phyloP scores from a whole-genome alignment of 495 filamentous ascomycete genomes.

The Cercophora sp. region DNA sequence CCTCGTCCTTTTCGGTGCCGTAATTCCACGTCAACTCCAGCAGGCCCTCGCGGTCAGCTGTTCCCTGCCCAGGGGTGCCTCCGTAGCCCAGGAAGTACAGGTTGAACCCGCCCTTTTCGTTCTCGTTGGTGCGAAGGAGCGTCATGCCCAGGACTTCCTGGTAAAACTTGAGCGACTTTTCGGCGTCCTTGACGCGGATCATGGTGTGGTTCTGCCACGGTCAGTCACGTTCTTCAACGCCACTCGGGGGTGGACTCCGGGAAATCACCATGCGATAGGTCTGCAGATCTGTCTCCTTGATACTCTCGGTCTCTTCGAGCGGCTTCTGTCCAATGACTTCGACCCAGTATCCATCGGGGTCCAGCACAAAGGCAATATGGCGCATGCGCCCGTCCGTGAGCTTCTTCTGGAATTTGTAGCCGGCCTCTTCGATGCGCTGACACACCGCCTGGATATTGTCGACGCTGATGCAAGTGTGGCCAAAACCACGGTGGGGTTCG shows the following conservation, averaged over 20 bases:
- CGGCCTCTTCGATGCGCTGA: constrained; percentile 79
- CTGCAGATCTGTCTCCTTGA: constrained; percentile 34
- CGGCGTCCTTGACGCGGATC: constrained; percentile 88
- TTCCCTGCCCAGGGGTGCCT: constrained; percentile 46
- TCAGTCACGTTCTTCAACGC: constrained; percentile 14
- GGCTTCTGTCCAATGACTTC: constrained; percentile 56
- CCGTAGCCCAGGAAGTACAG: constrained; percentile 90
- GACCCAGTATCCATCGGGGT: constrained; percentile 94
- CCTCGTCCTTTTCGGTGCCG: constrained; percentile 84
- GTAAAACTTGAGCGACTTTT: constrained; percentile 85
- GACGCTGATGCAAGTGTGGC: constrained; percentile 82
- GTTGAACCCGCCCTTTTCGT: constrained; percentile 69
- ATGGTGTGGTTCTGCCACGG: constrained; percentile 75
- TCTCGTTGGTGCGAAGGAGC: constrained; percentile 68
- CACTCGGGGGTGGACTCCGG: not conserved
- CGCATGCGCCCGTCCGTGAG: constrained; percentile 83
- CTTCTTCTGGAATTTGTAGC: constrained; percentile 93
- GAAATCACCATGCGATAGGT: constrained; percentile 43
- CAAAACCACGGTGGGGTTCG: constrained; percentile 83
- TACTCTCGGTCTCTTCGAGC: constrained; percentile 34
- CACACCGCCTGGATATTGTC: constrained; percentile 91
- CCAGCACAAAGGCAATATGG: constrained; percentile 85
- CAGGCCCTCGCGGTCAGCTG: constrained; percentile 72
- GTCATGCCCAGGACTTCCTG: constrained; percentile 86
- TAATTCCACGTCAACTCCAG: constrained; percentile 96